phyloP scores from a whole-genome alignment of 257 asterid species.

The Salvia miltiorrhiza region DNA sequence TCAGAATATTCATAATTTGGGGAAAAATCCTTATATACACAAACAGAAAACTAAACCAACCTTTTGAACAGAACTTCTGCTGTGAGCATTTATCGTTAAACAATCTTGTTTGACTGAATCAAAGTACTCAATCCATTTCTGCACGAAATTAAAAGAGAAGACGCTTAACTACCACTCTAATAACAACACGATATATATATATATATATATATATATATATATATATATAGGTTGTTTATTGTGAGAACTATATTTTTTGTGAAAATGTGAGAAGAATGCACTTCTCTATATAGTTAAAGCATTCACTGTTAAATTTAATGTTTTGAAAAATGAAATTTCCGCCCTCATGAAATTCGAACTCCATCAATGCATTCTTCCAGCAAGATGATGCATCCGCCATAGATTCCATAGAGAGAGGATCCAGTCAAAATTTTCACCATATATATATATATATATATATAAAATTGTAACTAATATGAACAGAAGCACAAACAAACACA shows the following conservation, averaged over 20 bases:
- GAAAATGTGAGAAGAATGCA: no score
- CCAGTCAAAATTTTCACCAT: no score
- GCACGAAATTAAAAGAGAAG: slow-evolving; percentile 28
- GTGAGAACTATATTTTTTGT: no score
- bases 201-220: no score
- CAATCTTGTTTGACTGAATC: slow-evolving; percentile 74
- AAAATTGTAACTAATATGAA: not conserved
- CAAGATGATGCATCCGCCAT: no score
- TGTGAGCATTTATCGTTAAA: slow-evolving; percentile 83
- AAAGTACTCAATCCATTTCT: slow-evolving; percentile 74
- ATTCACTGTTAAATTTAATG: no score
- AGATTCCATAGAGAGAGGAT: no score
- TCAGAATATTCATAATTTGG: not conserved
- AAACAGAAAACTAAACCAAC: slow-evolving; percentile 39
- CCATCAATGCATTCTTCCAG: no score
- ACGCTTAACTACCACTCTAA: slow-evolving; percentile 2
- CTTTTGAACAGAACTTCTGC: slow-evolving; percentile 79
- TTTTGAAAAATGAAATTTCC: no score
- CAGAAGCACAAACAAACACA: not conserved
- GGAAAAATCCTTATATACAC: not conserved
- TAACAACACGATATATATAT: not conserved
- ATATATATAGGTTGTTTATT: no score
- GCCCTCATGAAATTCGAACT: no score
- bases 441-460: not conserved
- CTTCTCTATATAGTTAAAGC: no score